Conservation (phyloP, 441 rosid species). For the Kokia cookei region DNA sequence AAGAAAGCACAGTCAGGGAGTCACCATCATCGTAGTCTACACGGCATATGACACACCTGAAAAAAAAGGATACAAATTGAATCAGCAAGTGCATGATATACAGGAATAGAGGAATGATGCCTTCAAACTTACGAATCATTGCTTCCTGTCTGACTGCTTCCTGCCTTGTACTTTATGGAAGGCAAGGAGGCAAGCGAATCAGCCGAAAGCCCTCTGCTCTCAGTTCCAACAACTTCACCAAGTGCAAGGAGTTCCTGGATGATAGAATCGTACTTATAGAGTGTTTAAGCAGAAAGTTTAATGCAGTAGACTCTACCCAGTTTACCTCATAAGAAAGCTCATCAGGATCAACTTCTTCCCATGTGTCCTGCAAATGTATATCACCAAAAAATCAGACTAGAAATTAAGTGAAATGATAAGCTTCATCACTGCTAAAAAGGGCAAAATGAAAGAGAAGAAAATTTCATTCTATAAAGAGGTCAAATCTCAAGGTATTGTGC, state of each 20-base stretch:
- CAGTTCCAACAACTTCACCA: conserved; percentile 84
- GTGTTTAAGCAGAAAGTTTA: background rate
- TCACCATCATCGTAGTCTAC: conserved; percentile 87
- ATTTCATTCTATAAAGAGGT: background rate
- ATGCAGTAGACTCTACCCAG: conserved; percentile 1
- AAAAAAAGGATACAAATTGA: conserved; percentile 11
- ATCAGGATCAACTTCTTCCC: conserved; percentile 96
- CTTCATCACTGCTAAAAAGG: background rate
- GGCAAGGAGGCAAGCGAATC: conserved; percentile 77
- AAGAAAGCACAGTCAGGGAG: conserved; percentile 24
- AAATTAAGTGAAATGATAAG: background rate
- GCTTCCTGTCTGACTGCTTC: conserved; percentile 73
- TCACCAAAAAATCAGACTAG: background rate
- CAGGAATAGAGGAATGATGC: conserved; percentile 6
- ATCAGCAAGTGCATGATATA: background rate
- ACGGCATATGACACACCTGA: conserved; percentile 94
- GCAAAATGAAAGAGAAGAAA: background rate
- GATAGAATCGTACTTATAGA: conserved; percentile 3
- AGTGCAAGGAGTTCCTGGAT: conserved; percentile 86
- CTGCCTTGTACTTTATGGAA: conserved; percentile 58
- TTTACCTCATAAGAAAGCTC: conserved; percentile 88
- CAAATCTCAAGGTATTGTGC: background rate
- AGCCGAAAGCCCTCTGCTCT: conserved; percentile 91
- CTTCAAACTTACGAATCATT: conserved; percentile 66
- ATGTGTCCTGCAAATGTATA: conserved; percentile 53